These are phyloP conservation scores for Psilocybe azurescens DNA, from an alignment of 768 basidiomycete genomes.

Conservation along the genomic window DNA sequence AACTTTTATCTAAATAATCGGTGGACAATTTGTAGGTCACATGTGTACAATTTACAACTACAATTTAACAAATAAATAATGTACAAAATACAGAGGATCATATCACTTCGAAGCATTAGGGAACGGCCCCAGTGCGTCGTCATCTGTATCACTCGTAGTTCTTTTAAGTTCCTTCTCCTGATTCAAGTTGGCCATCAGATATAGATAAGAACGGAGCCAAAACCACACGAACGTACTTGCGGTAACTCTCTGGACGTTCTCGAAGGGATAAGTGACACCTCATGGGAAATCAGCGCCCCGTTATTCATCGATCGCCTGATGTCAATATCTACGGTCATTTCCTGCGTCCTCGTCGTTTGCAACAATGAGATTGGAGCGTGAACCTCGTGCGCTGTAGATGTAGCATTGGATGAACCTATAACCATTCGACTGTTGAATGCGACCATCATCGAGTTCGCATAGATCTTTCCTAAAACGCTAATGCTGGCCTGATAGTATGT, in stretches of 20 bases:
- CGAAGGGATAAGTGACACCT: background rate
- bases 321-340: background rate
- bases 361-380: background rate
- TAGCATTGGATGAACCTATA: constrained; percentile 5
- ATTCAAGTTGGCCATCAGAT: background rate
- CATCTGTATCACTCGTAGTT: background rate
- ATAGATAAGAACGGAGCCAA: too few species aligned
- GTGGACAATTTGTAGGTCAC: too few species aligned
- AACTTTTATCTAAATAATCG: too few species aligned
- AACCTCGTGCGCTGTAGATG: constrained; percentile 1
- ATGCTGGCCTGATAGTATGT: constrained; percentile 17
- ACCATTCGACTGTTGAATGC: constrained; percentile 17
- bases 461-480: constrained; percentile 16
- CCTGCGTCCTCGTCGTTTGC: background rate
- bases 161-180: constrained; percentile 1
- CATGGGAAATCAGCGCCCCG: background rate
- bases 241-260: background rate
- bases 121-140: background rate
- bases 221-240: background rate
- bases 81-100: too few species aligned
- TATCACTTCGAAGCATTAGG: background rate
- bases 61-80: too few species aligned
- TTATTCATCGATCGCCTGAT: background rate
- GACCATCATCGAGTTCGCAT: constrained; percentile 22
- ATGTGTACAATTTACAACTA: too few species aligned